A percentile compares a stretch with the other conserved stretches of the same genome.
phyloP scores from a whole-genome alignment of 2,329 filamentous ascomycete species.

The Mycosphaerella arachidis region DNA sequence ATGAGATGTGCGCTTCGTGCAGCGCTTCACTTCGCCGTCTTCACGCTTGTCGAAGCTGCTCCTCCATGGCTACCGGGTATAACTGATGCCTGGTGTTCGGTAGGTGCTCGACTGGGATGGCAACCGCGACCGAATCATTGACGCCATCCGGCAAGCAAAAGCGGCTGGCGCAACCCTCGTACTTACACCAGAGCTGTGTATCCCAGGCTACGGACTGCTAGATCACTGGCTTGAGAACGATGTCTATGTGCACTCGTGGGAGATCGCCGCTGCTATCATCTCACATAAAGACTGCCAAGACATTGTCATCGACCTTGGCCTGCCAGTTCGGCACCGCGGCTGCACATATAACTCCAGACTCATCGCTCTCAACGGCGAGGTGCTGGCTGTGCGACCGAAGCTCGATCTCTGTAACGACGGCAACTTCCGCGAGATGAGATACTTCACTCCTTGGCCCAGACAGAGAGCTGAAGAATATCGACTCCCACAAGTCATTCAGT shows the following conservation, averaged over 20 bases:
- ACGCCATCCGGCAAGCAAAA: constrained; percentile 59
- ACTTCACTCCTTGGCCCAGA: constrained; percentile 62
- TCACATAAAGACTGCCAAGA: constrained; percentile 56
- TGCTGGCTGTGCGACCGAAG: constrained; percentile 69
- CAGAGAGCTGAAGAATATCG: constrained; percentile 61
- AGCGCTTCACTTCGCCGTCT: too few species aligned
- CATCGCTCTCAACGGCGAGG: constrained; percentile 61
- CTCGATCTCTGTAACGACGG: constrained; percentile 68
- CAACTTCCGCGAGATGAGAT: constrained; percentile 46
- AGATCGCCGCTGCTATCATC: constrained; percentile 59
- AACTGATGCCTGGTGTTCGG: too few species aligned
- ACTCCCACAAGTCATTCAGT: constrained; percentile 55
- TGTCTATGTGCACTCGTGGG: constrained; percentile 47
- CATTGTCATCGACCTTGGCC: constrained; percentile 55
- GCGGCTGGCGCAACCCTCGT: constrained; percentile 58
- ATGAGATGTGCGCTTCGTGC: too few species aligned
- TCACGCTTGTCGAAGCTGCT: too few species aligned
- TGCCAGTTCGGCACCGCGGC: constrained; percentile 58
- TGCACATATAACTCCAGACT: constrained; percentile 63
- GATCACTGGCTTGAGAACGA: constrained; percentile 56
- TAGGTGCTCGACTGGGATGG: constrained; percentile 55
- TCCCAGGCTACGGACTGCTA: constrained; percentile 61
- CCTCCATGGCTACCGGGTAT: too few species aligned
- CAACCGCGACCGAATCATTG: constrained; percentile 59
- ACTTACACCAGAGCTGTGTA: constrained; percentile 45